These are phyloP conservation scores for Wallacemonas sp. DNA, from an alignment of 208 protist species.

Conservation along the genomic window DNA sequence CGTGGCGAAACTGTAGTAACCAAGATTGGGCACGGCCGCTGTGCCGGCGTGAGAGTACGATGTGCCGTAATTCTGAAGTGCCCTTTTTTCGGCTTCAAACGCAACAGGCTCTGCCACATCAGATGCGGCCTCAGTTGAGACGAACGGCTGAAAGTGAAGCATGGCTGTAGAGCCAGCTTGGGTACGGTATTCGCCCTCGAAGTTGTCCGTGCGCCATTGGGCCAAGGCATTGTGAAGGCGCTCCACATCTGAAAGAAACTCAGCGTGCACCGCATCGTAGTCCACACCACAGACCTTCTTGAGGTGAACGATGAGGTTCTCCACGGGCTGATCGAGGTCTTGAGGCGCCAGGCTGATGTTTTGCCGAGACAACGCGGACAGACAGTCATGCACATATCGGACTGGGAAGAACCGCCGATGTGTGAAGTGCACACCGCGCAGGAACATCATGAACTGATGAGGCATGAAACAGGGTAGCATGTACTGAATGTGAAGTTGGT, in stretches of 20 bases:
- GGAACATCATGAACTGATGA: conserved; percentile 66
- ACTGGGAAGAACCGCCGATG: conserved; percentile 63
- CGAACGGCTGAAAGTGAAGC: conserved; percentile 22
- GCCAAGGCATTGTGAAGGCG: conserved; percentile 25
- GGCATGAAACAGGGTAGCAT: conserved; percentile 65
- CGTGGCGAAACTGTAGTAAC: conserved; percentile 47
- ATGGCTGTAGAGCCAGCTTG: conserved; percentile 3
- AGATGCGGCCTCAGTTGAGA: background rate
- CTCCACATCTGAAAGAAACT: conserved; percentile 36
- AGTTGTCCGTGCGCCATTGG: conserved; percentile 43
- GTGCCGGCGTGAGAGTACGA: conserved; percentile 30
- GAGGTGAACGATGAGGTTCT: conserved; percentile 28
- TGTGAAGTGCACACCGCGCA: conserved; percentile 73
- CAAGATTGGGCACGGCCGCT: background rate
- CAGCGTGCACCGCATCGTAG: conserved; percentile 41
- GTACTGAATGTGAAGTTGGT: conserved; percentile 83
- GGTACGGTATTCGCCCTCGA: conserved; percentile 29
- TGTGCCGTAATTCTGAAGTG: conserved; percentile 67
- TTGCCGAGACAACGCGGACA: conserved; percentile 17
- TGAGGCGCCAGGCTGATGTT: background rate
- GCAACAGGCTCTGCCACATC: conserved; percentile 27
- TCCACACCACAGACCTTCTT: conserved; percentile 30
- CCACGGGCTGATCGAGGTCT: conserved; percentile 31
- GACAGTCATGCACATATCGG: conserved; percentile 43
- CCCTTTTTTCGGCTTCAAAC: conserved; percentile 51